Conservation (phyloP, 495 filamentous ascomycete species). For the Achaetomiella virescens region DNA sequence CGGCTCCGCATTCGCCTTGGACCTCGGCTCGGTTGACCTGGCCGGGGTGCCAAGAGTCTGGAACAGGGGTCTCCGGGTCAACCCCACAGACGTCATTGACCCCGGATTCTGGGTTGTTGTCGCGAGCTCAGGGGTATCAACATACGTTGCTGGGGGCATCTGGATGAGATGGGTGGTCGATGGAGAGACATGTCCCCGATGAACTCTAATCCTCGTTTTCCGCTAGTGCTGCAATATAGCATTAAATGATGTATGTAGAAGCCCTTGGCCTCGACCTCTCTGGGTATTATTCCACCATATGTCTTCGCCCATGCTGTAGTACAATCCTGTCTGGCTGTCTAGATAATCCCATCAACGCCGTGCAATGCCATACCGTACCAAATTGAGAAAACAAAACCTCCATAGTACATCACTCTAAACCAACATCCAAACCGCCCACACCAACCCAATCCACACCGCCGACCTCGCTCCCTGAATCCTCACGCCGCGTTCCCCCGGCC, state of each 20-base stretch:
- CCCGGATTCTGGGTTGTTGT: constrained; percentile 1
- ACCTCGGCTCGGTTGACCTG: constrained; percentile 17
- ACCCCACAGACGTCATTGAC: constrained; percentile 14
- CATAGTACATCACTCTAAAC: background rate
- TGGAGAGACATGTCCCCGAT: too few species aligned
- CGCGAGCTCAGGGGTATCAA: constrained; percentile 1
- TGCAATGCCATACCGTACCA: constrained; percentile 8
- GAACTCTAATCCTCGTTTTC: too few species aligned
- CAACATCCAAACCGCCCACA: constrained; percentile 11
- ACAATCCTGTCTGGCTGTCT: background rate
- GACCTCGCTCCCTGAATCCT: constrained; percentile 8
- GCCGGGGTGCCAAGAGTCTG: constrained; percentile 1
- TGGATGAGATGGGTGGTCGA: too few species aligned
- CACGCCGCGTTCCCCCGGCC: constrained; percentile 28
- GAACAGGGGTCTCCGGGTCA: background rate
- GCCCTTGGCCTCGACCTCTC: too few species aligned
- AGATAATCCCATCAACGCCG: constrained; percentile 1
- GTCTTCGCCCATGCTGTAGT: background rate
- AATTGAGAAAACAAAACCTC: background rate
- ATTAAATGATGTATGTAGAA: too few species aligned
- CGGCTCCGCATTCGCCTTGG: constrained; percentile 9
- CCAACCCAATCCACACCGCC: constrained; percentile 10
- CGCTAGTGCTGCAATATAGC: too few species aligned
- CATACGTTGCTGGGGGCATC: background rate
- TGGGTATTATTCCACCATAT: background rate